phyloP scores from a whole-genome alignment of 2,329 filamentous ascomycete genomes.

The Bertia moriformis region DNA sequence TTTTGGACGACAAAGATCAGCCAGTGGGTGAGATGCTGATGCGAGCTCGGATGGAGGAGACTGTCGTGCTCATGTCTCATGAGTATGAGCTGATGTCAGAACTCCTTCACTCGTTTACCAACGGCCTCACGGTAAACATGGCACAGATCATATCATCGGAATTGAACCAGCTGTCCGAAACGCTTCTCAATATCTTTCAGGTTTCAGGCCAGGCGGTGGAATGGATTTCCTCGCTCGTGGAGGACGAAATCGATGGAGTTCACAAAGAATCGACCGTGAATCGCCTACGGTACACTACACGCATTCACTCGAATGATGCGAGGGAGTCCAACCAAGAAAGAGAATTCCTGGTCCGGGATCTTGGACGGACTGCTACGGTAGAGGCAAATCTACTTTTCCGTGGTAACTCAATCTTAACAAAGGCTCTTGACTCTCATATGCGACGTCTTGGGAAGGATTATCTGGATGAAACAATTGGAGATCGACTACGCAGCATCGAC shows the following conservation, averaged over 20 bases:
- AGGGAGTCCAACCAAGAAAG: slow-evolving; percentile 32
- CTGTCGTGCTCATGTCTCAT: slow-evolving; percentile 48
- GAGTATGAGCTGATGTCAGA: slow-evolving; percentile 47
- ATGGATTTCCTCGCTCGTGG: slow-evolving; percentile 49
- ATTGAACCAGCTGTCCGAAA: slow-evolving; percentile 41
- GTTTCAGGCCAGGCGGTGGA: slow-evolving; percentile 46
- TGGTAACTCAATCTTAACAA: slow-evolving; percentile 54
- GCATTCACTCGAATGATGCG: slow-evolving; percentile 44
- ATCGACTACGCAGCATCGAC: slow-evolving; percentile 47
- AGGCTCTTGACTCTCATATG: slow-evolving; percentile 56
- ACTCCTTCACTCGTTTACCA: slow-evolving; percentile 46
- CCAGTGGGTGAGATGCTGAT: slow-evolving; percentile 49
- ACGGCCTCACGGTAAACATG: slow-evolving; percentile 46
- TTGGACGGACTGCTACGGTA: slow-evolving; percentile 34
- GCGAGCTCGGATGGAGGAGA: slow-evolving; percentile 46
- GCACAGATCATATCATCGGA: slow-evolving; percentile 43
- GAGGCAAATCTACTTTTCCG: slow-evolving; percentile 57
- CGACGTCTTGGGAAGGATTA: slow-evolving; percentile 54
- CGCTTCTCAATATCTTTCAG: slow-evolving; percentile 49
- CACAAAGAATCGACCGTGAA: slow-evolving; percentile 43
- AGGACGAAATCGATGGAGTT: slow-evolving; percentile 53
- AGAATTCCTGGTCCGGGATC: slow-evolving; percentile 41
- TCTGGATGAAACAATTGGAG: slow-evolving; percentile 48
- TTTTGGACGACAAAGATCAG: slow-evolving; percentile 44
- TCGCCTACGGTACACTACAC: slow-evolving; percentile 39